Evolutionary conservation across 1,284 basidiomycete genomes (phyloP).

Genomic region (Ustilago sp.): DNA sequence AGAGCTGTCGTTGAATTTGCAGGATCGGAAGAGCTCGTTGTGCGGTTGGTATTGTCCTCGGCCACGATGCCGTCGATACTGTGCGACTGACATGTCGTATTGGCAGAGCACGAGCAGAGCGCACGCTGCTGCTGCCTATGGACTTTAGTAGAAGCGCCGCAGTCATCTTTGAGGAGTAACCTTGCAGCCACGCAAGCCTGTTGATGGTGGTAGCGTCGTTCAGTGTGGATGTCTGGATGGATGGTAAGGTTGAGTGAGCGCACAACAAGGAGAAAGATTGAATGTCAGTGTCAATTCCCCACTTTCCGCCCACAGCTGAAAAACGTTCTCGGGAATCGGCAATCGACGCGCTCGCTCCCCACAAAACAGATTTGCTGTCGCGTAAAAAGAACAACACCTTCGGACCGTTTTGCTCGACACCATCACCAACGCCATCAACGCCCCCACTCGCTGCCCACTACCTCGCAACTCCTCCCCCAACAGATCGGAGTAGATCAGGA

Average conservation of each 20-base stretch:
- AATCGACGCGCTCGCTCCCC: constrained; percentile 12
- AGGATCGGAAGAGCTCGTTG: not conserved
- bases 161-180: not conserved
- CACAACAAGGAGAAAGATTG: not conserved
- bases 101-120: not conserved
- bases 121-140: not conserved
- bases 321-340: constrained; percentile 30
- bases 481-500: not conserved
- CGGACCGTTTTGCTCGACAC: not conserved
- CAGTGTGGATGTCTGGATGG: not conserved
- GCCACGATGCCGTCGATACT: not conserved
- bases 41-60: not conserved
- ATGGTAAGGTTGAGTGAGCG: constrained; percentile 1
- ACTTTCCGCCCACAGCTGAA: constrained; percentile 7
- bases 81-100: not conserved
- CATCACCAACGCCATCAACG: not conserved
- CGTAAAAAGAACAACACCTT: constrained; percentile 37
- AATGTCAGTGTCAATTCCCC: constrained; percentile 1
- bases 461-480: not conserved
- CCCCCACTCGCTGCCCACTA: not conserved
- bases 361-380: constrained; percentile 15
- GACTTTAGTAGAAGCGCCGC: not conserved
- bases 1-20: not conserved
- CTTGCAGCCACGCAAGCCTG: not conserved
- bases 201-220: not conserved